A percentile compares a stretch with the other conserved stretches of the same genome.
Conservation (phyloP, 2,329 filamentous ascomycete genomes). For the Zopfia rhizophila region DNA sequence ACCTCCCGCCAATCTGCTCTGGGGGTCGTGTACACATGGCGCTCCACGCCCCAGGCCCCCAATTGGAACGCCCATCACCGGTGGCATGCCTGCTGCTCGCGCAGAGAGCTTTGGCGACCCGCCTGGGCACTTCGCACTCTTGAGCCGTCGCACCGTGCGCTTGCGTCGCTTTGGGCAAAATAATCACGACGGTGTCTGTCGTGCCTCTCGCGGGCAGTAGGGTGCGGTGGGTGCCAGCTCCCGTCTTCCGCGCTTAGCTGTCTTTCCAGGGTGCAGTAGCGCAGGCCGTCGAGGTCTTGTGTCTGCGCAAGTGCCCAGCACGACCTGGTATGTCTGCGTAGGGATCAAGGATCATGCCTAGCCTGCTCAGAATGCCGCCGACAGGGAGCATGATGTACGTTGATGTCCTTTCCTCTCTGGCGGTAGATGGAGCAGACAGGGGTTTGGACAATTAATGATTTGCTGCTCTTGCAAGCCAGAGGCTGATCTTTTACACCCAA, state of each 20-base stretch:
- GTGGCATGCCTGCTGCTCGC: slow-evolving; percentile 3
- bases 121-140: slow-evolving; percentile 28
- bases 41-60: no score
- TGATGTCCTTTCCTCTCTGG: slow-evolving; percentile 32
- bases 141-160: slow-evolving; percentile 31
- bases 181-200: not conserved
- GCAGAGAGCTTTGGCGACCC: slow-evolving; percentile 21
- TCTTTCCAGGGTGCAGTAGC: slow-evolving; percentile 39
- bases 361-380: slow-evolving; percentile 34
- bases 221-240: slow-evolving; percentile 25
- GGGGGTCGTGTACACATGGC: no score
- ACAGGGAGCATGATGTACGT: slow-evolving; percentile 36
- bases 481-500: slow-evolving; percentile 30
- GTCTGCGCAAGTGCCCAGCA: slow-evolving; percentile 25
- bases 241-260: slow-evolving; percentile 45
- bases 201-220: not conserved
- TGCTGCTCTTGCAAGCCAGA: slow-evolving; percentile 37
- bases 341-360: slow-evolving; percentile 21
- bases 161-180: slow-evolving; percentile 30
- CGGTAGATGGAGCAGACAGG: slow-evolving; percentile 33
- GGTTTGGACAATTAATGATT: slow-evolving; percentile 40
- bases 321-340: slow-evolving; percentile 16
- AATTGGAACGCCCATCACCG: slow-evolving; percentile 2
- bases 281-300: slow-evolving; percentile 15
- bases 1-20: not conserved